These are phyloP conservation scores for Cicer arietinum DNA, from an alignment of 306 rosid species.

Conservation along the genomic window DNA sequence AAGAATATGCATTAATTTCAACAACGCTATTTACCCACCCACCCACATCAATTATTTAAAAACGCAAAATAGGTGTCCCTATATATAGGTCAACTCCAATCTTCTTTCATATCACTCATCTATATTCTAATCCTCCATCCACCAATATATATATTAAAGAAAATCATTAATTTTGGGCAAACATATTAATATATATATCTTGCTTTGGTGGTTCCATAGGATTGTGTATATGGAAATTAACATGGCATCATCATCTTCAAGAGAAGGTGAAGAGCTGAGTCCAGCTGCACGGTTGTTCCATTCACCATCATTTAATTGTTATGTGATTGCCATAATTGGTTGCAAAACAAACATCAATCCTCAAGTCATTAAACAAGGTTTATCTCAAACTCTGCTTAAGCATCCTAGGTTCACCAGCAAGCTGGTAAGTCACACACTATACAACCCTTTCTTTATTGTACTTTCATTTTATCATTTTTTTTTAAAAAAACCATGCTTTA, in stretches of 20 bases:
- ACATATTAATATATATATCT: no score
- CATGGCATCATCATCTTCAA: slow-evolving; percentile 32
- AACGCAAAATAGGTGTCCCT: no score
- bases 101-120: no score
- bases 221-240: background rate
- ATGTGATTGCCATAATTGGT: slow-evolving; percentile 57
- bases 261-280: slow-evolving; percentile 47
- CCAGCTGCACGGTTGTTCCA: slow-evolving; percentile 60
- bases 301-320: slow-evolving; percentile 51
- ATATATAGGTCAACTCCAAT: no score
- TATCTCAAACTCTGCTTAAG: slow-evolving; percentile 48
- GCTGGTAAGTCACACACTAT: slow-evolving; percentile 41
- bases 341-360: slow-evolving; percentile 51
- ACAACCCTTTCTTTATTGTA: background rate
- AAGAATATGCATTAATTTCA: no score
- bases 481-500: no score
- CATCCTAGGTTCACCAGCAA: slow-evolving; percentile 74
- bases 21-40: no score
- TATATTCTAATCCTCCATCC: no score
- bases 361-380: slow-evolving; percentile 51
- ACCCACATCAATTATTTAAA: no score
- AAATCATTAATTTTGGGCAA: no score
- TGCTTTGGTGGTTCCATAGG: no score
- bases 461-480: background rate
- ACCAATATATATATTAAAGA: no score